A percentile compares a stretch with the other conserved stretches of the same genome.
phyloP scores from a whole-genome alignment of 1,139 yeast genomes.

The Candida mesenterica region DNA sequence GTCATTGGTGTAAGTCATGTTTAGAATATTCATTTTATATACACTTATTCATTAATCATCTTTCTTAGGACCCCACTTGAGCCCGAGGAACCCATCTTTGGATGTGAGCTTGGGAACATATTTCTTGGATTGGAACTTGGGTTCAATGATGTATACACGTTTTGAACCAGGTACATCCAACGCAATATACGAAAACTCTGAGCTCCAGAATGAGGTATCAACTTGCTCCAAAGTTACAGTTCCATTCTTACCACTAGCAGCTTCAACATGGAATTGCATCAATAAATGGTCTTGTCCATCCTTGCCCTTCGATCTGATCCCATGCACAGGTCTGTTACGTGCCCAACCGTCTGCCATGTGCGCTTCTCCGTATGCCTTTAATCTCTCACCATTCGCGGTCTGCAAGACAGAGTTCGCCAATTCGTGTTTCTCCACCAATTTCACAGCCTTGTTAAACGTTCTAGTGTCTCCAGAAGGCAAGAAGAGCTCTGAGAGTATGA shows the following conservation, averaged over 20 bases:
- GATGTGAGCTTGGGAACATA: slow-evolving; percentile 32
- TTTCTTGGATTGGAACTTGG: slow-evolving; percentile 44
- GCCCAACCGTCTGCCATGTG: slow-evolving; percentile 72
- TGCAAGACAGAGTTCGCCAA: slow-evolving; percentile 58
- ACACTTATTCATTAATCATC: slow-evolving; percentile 29
- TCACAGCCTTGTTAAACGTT: slow-evolving; percentile 83
- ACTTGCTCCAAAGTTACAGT: slow-evolving; percentile 77
- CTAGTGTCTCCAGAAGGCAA: slow-evolving; percentile 91
- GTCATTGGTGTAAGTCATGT: too few relatives aligned
- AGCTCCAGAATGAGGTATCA: slow-evolving; percentile 61
- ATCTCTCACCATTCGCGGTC: slow-evolving; percentile 52
- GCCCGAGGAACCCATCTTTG: slow-evolving; percentile 66
- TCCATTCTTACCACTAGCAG: slow-evolving; percentile 53
- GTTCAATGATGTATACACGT: slow-evolving; percentile 70
- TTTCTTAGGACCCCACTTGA: slow-evolving; percentile 81
- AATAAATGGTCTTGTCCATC: slow-evolving; percentile 78
- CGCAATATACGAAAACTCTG: slow-evolving; percentile 72
- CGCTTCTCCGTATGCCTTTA: slow-evolving; percentile 79
- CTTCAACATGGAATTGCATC: slow-evolving; percentile 86
- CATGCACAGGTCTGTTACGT: slow-evolving; percentile 77
- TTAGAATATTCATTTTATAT: slow-evolving; percentile 2
- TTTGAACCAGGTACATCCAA: slow-evolving; percentile 72
- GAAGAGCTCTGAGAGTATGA: slow-evolving; percentile 73
- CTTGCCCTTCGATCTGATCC: slow-evolving; percentile 54
- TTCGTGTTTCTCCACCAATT: slow-evolving; percentile 66